Conservation (phyloP, 139 green algal species). For the Chlorella sp. region DNA sequence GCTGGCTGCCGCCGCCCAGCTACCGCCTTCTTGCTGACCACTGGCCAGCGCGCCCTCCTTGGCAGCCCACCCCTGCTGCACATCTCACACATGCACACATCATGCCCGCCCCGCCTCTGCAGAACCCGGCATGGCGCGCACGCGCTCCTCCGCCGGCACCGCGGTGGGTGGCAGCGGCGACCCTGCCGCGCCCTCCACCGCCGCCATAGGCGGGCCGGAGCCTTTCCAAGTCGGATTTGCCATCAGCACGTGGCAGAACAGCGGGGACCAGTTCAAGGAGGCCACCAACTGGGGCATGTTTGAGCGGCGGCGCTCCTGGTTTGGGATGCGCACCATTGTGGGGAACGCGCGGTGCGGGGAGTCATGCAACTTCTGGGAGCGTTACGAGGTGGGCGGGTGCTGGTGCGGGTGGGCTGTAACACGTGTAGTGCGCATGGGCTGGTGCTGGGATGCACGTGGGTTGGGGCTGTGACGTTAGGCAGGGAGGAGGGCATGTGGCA, state of each 20-base stretch:
- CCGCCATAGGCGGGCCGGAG: not conserved
- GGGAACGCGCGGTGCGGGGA: conserved; percentile 25
- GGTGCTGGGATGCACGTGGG: no score
- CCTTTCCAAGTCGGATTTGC: conserved; percentile 49
- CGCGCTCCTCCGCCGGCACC: not conserved
- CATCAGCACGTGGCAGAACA: conserved; percentile 44
- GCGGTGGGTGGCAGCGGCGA: not conserved
- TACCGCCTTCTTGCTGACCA: no score
- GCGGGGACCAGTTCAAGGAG: conserved; percentile 31
- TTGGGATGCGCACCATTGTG: conserved; percentile 21
- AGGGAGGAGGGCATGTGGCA: no score
- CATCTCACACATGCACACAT: no score
- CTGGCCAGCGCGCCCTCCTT: no score
- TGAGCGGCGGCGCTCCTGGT: conserved; percentile 15
- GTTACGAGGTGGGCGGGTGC: conserved; percentile 34
- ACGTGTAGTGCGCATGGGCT: not conserved
- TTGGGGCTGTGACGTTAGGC: not conserved
- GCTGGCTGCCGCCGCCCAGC: no score
- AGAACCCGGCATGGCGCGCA: not conserved
- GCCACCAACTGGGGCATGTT: conserved; percentile 49
- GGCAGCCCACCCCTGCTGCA: no score
- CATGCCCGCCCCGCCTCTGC: not conserved
- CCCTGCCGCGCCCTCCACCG: no score
- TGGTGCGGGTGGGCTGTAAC: not conserved
- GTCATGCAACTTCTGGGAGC: conserved; percentile 79